Evolutionary conservation across 2,329 filamentous ascomycete genomes (phyloP).

Genomic region (Arthrobotrys musiformis): DNA sequence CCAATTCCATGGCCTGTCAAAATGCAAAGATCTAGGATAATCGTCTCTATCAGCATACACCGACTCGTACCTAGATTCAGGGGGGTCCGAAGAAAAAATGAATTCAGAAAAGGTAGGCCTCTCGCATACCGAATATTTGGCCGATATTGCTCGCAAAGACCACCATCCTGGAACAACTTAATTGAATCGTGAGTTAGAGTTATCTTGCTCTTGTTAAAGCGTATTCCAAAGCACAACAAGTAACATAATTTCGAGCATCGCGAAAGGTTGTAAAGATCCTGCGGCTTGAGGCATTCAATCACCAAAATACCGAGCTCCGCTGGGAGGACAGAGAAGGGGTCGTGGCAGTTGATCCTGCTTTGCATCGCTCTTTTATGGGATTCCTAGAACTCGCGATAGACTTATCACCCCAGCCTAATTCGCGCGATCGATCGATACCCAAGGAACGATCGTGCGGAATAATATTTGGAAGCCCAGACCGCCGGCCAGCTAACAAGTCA

Average conservation of each 20-base stretch:
- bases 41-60: too few species aligned
- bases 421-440: too few species aligned
- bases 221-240: not conserved
- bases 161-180: not conserved
- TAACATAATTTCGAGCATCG: conserved; percentile 1
- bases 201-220: not conserved
- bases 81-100: not conserved
- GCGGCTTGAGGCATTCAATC: not conserved
- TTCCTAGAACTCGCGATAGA: too few species aligned
- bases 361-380: too few species aligned
- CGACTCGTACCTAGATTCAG: too few species aligned
- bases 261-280: not conserved
- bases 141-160: not conserved
- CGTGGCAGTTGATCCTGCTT: not conserved
- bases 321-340: not conserved
- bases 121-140: not conserved
- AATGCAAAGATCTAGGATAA: not conserved
- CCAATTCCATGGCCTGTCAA: not conserved
- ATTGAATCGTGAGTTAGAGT: not conserved
- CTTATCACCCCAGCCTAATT: too few species aligned
- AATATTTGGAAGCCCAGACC: too few species aligned
- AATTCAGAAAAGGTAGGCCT: not conserved
- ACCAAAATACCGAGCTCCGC: not conserved
- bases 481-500: too few species aligned
- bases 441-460: too few species aligned